Evolutionary conservation across 2,329 filamentous ascomycete genomes (phyloP).

Genomic region (Fusarium verticillioides): DNA sequence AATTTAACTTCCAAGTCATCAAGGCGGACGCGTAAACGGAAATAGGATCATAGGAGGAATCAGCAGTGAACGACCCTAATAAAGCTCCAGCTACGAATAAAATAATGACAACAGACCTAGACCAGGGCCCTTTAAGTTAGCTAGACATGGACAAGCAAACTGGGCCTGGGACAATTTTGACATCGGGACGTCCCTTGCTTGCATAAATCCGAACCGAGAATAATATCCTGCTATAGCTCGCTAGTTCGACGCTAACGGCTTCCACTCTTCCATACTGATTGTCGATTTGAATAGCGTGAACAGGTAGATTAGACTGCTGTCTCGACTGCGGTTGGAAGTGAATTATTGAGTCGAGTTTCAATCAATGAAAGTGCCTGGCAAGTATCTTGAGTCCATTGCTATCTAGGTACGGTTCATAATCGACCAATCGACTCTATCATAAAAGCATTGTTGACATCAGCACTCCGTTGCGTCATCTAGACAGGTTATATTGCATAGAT

Average conservation of each 20-base stretch:
- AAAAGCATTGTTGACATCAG: background rate
- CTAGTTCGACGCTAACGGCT: constrained; percentile 16
- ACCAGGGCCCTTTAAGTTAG: background rate
- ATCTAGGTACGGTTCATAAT: background rate
- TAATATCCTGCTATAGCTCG: background rate
- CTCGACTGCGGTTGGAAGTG: background rate
- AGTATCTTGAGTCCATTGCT: background rate
- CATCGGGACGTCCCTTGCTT: constrained; percentile 27
- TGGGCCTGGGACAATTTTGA: constrained; percentile 3
- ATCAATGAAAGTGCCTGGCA: background rate
- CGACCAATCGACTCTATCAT: background rate
- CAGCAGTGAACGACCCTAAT: background rate
- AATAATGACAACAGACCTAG: constrained; percentile 2
- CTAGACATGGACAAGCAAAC: constrained; percentile 6
- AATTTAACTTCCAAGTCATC: background rate
- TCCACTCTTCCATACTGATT: background rate
- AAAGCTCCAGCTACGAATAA: background rate
- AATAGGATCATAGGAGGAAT: background rate
- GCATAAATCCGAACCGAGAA: constrained; percentile 18
- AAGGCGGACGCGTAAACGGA: constrained; percentile 1
- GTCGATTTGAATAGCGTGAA: background rate
- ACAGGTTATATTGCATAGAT: background rate
- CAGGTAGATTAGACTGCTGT: background rate
- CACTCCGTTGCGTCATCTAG: background rate
- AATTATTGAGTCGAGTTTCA: background rate